A percentile compares a stretch with the other conserved stretches of the same genome.
Conservation (phyloP, 768 basidiomycete genomes). For the Lactifluus subvellereus region DNA sequence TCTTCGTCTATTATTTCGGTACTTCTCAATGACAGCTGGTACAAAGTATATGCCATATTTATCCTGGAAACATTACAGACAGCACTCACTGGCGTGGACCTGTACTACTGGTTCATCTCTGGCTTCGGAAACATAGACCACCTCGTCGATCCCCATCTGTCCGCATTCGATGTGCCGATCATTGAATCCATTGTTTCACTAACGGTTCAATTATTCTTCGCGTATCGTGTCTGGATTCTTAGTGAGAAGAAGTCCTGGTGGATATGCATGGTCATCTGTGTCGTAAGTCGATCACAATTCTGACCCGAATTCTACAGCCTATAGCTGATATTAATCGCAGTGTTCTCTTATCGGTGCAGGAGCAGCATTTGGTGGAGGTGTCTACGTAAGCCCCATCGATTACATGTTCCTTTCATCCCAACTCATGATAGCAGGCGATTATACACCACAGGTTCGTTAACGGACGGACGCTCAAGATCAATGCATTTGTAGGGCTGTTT, state of each 20-base stretch:
- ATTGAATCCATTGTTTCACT: conserved; percentile 1
- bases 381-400: not conserved
- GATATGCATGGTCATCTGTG: not conserved
- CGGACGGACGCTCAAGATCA: not conserved
- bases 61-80: conserved; percentile 11
- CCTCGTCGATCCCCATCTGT: not conserved
- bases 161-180: conserved; percentile 2
- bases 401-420: too few species aligned
- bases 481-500: not conserved
- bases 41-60: conserved; percentile 5
- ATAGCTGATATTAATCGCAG: not conserved
- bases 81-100: not conserved
- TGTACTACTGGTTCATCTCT: conserved; percentile 8
- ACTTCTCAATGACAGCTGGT: too few species aligned
- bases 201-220: conserved; percentile 7
- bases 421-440: not conserved
- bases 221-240: conserved; percentile 14
- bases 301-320: not conserved
- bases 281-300: not conserved
- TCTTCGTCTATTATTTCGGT: not conserved
- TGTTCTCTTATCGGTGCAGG: not conserved
- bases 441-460: not conserved
- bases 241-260: not conserved
- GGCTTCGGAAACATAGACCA: conserved; percentile 20
- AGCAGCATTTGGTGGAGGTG: not conserved